A percentile compares a stretch with the other conserved stretches of the same genome.
These are phyloP conservation scores for Heritiera littoralis DNA, from an alignment of 345 rosid species.

Conservation along the genomic window DNA sequence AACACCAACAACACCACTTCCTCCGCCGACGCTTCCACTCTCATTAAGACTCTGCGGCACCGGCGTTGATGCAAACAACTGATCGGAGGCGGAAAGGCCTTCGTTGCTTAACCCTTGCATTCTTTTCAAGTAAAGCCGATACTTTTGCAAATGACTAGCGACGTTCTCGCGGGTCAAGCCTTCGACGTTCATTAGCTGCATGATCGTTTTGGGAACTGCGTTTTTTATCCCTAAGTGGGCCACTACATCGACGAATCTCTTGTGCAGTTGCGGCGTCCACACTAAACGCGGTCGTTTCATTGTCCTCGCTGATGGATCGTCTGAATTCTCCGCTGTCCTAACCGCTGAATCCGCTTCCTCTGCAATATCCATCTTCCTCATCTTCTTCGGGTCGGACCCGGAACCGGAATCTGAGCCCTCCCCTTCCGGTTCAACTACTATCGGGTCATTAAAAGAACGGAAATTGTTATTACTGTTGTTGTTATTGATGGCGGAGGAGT, in stretches of 20 bases:
- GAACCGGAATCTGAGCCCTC: conserved; percentile 46
- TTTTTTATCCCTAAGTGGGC: conserved; percentile 79
- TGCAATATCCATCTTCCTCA: conserved; percentile 47
- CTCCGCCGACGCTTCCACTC: conserved; percentile 33
- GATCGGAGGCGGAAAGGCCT: conserved; percentile 71
- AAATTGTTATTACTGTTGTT: conserved; percentile 31
- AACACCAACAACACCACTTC: not conserved
- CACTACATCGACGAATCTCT: conserved; percentile 94
- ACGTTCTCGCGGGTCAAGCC: conserved; percentile 95
- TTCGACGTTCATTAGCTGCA: conserved; percentile 98
- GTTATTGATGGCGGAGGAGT: conserved; percentile 32
- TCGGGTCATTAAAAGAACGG: conserved; percentile 38
- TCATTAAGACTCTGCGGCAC: conserved; percentile 69
- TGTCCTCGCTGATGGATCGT: conserved; percentile 65
- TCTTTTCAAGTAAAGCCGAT: conserved; percentile 81
- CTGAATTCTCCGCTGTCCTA: conserved; percentile 48
- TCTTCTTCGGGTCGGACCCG: conserved; percentile 64
- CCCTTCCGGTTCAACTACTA: conserved; percentile 47
- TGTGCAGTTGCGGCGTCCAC: conserved; percentile 98
- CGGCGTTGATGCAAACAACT: conserved; percentile 74
- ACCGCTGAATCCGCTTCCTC: conserved; percentile 86
- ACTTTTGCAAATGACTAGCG: conserved; percentile 92
- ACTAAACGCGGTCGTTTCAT: conserved; percentile 79
- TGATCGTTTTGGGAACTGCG: conserved; percentile 97
- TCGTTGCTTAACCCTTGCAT: conserved; percentile 76